A percentile compares a stretch with the other conserved stretches of the same genome.
phyloP scores from a whole-genome alignment of 139 green algal species.

The Eudorina sp. region DNA sequence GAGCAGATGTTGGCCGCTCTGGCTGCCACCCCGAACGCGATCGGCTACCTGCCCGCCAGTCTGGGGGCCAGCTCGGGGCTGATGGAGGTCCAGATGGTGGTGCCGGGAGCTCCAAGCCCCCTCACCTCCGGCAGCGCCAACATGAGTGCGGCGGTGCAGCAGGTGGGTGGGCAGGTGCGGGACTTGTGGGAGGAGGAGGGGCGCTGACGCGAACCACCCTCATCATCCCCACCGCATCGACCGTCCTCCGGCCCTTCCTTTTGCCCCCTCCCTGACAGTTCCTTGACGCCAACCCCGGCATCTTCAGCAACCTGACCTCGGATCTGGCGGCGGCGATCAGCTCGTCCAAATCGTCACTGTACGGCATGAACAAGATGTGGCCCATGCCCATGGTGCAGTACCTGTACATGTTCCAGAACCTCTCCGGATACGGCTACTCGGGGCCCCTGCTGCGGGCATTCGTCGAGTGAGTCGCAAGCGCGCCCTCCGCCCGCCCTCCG shows the following conservation, averaged over 20 bases:
- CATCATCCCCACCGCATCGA: not conserved
- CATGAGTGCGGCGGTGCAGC: not conserved
- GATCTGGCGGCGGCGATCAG: not conserved
- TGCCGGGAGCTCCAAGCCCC: not conserved
- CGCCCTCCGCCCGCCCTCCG: too few relatives aligned
- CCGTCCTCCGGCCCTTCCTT: too few relatives aligned
- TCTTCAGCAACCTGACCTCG: not conserved
- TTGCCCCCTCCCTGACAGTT: not conserved
- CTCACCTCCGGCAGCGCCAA: not conserved
- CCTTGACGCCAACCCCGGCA: not conserved
- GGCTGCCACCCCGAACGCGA: conserved; percentile 6
- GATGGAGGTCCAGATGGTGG: not conserved
- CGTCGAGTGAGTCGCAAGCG: not conserved
- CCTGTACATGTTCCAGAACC: conserved; percentile 26
- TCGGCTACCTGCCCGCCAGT: conserved; percentile 15
- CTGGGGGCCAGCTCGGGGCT: not conserved
- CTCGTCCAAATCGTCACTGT: not conserved
- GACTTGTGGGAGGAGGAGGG: not conserved
- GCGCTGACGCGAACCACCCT: not conserved
- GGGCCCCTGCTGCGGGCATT: conserved; percentile 34
- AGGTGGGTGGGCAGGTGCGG: not conserved
- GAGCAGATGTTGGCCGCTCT: conserved; percentile 15
- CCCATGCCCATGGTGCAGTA: conserved; percentile 45
- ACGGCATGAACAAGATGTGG: not conserved
- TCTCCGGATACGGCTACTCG: conserved; percentile 26